Evolutionary conservation across 192 early-diverging fungal genomes (phyloP).

Genomic region (Mortierella antarctica): DNA sequence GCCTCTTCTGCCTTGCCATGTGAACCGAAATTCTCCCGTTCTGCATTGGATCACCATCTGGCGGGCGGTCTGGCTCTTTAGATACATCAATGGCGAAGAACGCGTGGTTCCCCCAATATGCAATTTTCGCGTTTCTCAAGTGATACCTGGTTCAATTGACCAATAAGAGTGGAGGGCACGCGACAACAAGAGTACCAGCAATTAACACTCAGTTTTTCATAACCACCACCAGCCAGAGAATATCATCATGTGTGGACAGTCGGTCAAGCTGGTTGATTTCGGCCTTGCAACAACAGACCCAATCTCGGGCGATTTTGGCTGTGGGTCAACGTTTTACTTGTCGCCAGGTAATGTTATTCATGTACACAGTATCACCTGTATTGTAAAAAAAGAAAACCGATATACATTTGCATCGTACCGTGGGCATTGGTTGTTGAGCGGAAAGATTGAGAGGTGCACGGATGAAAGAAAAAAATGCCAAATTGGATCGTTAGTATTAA

Average conservation of each 20-base stretch:
- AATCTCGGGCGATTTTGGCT: slow-evolving; percentile 79
- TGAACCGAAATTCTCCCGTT: too few species aligned
- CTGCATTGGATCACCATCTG: too few species aligned
- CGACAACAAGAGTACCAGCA: too few species aligned
- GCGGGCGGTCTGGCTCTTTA: too few species aligned
- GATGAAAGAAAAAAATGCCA: background rate
- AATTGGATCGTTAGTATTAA: slow-evolving; percentile 8
- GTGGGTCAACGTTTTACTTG: slow-evolving; percentile 66
- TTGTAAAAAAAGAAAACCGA: background rate
- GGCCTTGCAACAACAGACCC: slow-evolving; percentile 82
- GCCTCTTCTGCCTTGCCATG: background rate
- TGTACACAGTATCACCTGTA: background rate
- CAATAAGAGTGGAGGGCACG: background rate
- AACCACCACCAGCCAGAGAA: slow-evolving; percentile 72
- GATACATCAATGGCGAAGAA: too few species aligned
- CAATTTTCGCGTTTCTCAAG: too few species aligned
- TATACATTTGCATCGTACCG: background rate
- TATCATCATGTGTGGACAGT: slow-evolving; percentile 72
- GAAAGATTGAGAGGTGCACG: background rate
- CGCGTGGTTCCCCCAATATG: too few species aligned
- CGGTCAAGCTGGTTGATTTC: slow-evolving; percentile 95
- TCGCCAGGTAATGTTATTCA: slow-evolving; percentile 68
- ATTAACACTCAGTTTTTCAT: too few species aligned
- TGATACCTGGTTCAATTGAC: background rate
- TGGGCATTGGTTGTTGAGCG: background rate